Evolutionary conservation across 192 early-diverging fungal species (phyloP).

Genomic region (Coemansia sp.): DNA sequence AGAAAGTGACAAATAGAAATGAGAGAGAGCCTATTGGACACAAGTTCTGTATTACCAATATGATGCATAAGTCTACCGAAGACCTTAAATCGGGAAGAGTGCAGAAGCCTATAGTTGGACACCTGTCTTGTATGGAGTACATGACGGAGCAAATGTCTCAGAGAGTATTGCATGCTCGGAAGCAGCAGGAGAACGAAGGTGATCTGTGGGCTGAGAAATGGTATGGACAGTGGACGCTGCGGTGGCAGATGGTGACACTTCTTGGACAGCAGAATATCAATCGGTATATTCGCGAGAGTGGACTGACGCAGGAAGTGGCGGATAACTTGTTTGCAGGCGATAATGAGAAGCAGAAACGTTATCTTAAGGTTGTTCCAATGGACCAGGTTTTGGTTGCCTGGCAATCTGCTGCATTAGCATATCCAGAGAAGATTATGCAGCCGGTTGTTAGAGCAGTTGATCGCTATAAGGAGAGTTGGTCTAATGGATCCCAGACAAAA

Average conservation of each 20-base stretch:
- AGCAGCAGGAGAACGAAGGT: neutral
- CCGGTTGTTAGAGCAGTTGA: constrained; percentile 10
- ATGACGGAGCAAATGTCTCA: constrained; percentile 10
- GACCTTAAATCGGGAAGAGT: neutral
- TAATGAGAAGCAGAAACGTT: neutral
- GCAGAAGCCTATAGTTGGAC: constrained; percentile 1
- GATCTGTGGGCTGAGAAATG: constrained; percentile 18
- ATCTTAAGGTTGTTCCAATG: constrained; percentile 14
- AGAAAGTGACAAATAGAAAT: neutral
- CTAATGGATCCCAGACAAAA: constrained; percentile 11
- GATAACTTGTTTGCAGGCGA: neutral
- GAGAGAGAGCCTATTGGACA: too few species aligned
- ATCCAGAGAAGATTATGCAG: constrained; percentile 3
- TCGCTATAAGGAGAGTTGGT: constrained; percentile 31
- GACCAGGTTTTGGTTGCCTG: constrained; percentile 9
- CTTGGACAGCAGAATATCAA: constrained; percentile 15
- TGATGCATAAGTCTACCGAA: neutral
- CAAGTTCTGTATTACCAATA: neutral
- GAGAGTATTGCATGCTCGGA: neutral
- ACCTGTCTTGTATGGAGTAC: constrained; percentile 16
- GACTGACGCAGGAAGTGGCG: constrained; percentile 2
- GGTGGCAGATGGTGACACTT: constrained; percentile 9
- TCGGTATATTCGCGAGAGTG: neutral
- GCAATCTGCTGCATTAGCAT: neutral
- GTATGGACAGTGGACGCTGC: constrained; percentile 20